phyloP scores from a whole-genome alignment of 2,329 filamentous ascomycete genomes.

The Pyrenochaeta sp. region DNA sequence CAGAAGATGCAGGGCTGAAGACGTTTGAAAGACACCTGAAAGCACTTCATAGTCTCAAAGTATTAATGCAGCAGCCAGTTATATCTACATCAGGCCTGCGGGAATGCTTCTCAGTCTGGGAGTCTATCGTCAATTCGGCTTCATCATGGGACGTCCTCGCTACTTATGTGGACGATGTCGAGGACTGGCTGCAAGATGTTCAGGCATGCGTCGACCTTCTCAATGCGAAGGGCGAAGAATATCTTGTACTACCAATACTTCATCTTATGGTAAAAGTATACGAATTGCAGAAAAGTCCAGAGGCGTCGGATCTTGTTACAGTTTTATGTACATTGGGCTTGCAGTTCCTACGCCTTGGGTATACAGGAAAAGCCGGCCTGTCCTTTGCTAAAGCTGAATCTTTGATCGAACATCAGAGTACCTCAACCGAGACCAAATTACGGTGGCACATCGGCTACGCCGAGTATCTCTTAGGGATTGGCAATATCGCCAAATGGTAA shows the following conservation, averaged over 20 bases:
- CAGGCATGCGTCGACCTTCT: constrained; percentile 65
- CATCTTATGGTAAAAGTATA: constrained; percentile 58
- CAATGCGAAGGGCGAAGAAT: constrained; percentile 64
- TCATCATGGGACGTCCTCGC: constrained; percentile 51
- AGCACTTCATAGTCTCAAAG: constrained; percentile 51
- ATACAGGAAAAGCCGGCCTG: constrained; percentile 65
- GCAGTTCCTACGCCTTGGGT: constrained; percentile 68
- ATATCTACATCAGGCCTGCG: constrained; percentile 37
- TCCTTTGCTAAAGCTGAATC: constrained; percentile 67
- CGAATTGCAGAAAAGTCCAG: constrained; percentile 53
- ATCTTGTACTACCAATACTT: constrained; percentile 58
- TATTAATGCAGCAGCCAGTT: constrained; percentile 50
- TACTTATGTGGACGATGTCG: constrained; percentile 59
- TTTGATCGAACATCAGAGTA: constrained; percentile 52
- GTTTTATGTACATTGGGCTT: constrained; percentile 59
- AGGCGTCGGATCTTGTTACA: constrained; percentile 52
- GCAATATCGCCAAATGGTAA: constrained; percentile 69
- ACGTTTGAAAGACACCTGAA: constrained; percentile 47
- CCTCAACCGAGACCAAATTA: constrained; percentile 58
- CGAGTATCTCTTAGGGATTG: constrained; percentile 76
- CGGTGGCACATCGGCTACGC: constrained; percentile 75
- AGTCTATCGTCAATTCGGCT: constrained; percentile 44
- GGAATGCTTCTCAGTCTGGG: constrained; percentile 49
- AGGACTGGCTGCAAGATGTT: constrained; percentile 61
- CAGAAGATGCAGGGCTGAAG: constrained; percentile 46